Evolutionary conservation across 1,284 basidiomycete species (phyloP).

Genomic region (Ustanciosporium gigantosporum): DNA sequence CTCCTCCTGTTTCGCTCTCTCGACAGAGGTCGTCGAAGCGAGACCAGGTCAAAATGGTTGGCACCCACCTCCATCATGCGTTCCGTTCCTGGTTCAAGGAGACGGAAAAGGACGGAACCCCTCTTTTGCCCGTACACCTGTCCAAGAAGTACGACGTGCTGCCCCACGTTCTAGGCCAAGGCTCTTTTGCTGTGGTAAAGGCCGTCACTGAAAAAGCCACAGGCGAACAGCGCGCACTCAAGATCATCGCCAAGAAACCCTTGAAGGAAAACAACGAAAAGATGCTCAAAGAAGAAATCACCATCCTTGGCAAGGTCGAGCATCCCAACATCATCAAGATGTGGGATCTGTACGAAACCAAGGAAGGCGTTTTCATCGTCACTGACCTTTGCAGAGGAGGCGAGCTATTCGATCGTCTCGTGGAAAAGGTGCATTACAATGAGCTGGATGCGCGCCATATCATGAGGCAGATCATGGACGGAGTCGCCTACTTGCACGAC

Average conservation of each 20-base stretch:
- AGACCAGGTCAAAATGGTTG: slow-evolving; percentile 48
- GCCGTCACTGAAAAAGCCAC: slow-evolving; percentile 40
- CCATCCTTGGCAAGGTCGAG: slow-evolving; percentile 52
- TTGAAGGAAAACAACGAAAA: slow-evolving; percentile 55
- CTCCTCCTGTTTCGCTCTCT: slow-evolving; percentile 4
- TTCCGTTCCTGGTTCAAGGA: slow-evolving; percentile 56
- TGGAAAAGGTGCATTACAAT: slow-evolving; percentile 54
- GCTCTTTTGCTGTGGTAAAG: slow-evolving; percentile 58
- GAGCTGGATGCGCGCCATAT: slow-evolving; percentile 58
- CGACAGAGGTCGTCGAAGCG: slow-evolving; percentile 19
- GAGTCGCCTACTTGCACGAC: slow-evolving; percentile 56
- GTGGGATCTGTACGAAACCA: slow-evolving; percentile 59
- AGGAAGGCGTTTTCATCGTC: slow-evolving; percentile 59
- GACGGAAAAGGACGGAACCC: slow-evolving; percentile 52
- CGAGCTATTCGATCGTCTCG: slow-evolving; percentile 58
- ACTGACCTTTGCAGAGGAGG: slow-evolving; percentile 58
- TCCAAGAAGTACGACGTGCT: slow-evolving; percentile 53
- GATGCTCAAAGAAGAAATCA: slow-evolving; percentile 56
- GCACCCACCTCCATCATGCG: slow-evolving; percentile 49
- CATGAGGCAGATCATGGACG: slow-evolving; percentile 53
- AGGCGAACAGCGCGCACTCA: slow-evolving; percentile 52
- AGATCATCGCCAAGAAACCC: slow-evolving; percentile 59
- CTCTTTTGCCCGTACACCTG: slow-evolving; percentile 46
- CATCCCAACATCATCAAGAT: slow-evolving; percentile 58
- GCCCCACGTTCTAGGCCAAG: slow-evolving; percentile 48